Base-by-base conservation (phyloP, 1,284 basidiomycete species). In the Sporisorium graminicola region DNA sequence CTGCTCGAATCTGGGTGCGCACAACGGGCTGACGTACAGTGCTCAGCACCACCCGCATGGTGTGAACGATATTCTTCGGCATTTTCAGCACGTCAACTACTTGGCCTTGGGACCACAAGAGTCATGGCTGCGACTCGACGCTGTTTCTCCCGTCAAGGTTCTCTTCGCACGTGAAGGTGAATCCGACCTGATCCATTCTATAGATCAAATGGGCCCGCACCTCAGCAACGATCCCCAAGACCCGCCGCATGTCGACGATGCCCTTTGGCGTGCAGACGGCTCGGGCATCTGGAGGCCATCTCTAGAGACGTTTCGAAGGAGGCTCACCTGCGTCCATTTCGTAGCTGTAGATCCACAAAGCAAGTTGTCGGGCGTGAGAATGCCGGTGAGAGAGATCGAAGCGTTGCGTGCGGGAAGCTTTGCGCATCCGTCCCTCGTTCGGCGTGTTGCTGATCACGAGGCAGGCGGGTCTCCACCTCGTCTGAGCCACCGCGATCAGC, bases 371-470 rank as follows among this genome's bases (percentile, higher is more conserved):
- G 78, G 78, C 2, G 40, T 70, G 3, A 62, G 73, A 0, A 76
- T 80, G 73, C 78, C 76, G 0, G 47, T 74, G 4, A 20, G 22
- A 10, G 26, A 58, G 18, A 57, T 80, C 8, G 75, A 72, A 20
- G 43, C 56, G 0, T 14, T 80, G 26, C 64, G 70, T 16, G 49
- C 59, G 10, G 79, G 79, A 7, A 77, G 77, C 58, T 40, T 65
- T 27, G 63, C 55, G 0, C 3, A 27, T 0, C 0, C 1, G 0
- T 42, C 50, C 26, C n/a, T 58, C 35, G 37, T 58, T 33, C 63
- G 31, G 2, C 33, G 20, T 42, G 33, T 43, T 20, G 56, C 33
- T n/a, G 35, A 58, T 27, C 43, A 49, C 35, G 33, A 50, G 13
- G 10, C 6, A 18, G 24, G 35, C 26, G 56, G 56, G 8, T 46